Evolutionary conservation across 1,139 yeast genomes (phyloP).

Genomic region (Candida smagusa): DNA sequence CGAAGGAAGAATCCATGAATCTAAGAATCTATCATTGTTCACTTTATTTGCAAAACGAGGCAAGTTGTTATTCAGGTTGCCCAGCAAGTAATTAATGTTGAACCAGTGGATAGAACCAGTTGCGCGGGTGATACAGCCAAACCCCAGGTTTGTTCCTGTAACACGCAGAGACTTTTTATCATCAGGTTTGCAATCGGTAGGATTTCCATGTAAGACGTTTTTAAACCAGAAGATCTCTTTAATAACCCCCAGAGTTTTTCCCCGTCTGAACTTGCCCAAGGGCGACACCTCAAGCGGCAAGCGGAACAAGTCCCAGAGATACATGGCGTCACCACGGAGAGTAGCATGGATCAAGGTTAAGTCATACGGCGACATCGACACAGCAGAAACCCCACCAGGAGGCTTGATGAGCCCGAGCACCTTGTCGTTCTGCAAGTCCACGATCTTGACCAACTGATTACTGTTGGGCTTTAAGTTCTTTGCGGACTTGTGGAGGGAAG

Average conservation of each 20-base stretch:
- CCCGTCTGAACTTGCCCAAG: conserved; percentile 59
- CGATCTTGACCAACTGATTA: conserved; percentile 37
- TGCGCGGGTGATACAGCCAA: conserved; percentile 54
- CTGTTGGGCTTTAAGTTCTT: conserved; percentile 22
- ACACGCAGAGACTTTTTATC: background rate
- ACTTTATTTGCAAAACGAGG: conserved; percentile 15
- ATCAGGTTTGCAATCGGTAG: background rate
- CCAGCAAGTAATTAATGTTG: conserved; percentile 39
- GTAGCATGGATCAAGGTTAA: conserved; percentile 56
- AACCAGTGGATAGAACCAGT: conserved; percentile 69
- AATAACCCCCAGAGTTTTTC: conserved; percentile 59
- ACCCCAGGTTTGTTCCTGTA: conserved; percentile 36
- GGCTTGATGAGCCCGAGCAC: conserved; percentile 52
- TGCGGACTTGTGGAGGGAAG: conserved; percentile 29
- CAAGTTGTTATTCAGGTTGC: conserved; percentile 27
- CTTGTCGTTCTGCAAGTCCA: conserved; percentile 45
- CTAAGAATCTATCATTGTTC: conserved; percentile 17
- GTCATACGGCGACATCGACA: conserved; percentile 65
- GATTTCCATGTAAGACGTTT: conserved; percentile 14
- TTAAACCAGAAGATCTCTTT: conserved; percentile 54
- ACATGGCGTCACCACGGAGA: conserved; percentile 59
- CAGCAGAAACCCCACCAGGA: conserved; percentile 58
- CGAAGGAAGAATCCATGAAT: conserved; percentile 42
- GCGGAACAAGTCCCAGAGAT: conserved; percentile 62
- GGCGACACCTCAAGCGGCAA: conserved; percentile 50